A percentile compares a stretch with the other conserved stretches of the same genome.
Evolutionary conservation across 306 rosid species (phyloP).

Genomic region (Rubus parviflorus): DNA sequence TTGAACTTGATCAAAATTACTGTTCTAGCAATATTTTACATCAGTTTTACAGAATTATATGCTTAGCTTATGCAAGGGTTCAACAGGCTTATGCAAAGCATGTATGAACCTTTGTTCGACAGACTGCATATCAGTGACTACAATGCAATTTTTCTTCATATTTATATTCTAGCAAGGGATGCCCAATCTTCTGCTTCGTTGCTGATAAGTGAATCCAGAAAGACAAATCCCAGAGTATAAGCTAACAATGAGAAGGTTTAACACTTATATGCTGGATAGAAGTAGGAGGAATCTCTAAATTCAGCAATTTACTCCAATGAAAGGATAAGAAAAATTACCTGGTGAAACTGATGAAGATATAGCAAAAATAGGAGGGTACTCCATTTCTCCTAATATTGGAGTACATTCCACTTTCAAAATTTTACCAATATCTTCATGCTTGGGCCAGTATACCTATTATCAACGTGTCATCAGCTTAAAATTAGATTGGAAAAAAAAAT

Average conservation of each 20-base stretch:
- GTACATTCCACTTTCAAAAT: slow-evolving; percentile 88
- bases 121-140: neutral
- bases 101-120: neutral
- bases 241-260: neutral
- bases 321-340: slow-evolving; percentile 48
- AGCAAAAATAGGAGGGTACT: slow-evolving; percentile 81
- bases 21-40: neutral
- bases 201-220: neutral
- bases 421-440: slow-evolving; percentile 71
- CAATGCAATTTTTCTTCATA: neutral
- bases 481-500: slow-evolving; percentile 15
- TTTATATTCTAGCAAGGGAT: neutral
- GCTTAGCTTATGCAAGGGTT: neutral
- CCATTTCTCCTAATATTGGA: slow-evolving; percentile 59
- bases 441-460: slow-evolving; percentile 87
- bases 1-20: neutral
- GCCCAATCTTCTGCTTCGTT: neutral
- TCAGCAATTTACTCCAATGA: slow-evolving; percentile 16
- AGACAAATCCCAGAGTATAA: neutral
- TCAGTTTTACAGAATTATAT: neutral
- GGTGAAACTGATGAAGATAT: slow-evolving; percentile 71
- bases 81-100: neutral
- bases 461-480: slow-evolving; percentile 23
- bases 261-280: neutral
- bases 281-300: slow-evolving; percentile 12